phyloP scores from a whole-genome alignment of 106 monocot genomes.

The Phalaenopsis aphrodite region DNA sequence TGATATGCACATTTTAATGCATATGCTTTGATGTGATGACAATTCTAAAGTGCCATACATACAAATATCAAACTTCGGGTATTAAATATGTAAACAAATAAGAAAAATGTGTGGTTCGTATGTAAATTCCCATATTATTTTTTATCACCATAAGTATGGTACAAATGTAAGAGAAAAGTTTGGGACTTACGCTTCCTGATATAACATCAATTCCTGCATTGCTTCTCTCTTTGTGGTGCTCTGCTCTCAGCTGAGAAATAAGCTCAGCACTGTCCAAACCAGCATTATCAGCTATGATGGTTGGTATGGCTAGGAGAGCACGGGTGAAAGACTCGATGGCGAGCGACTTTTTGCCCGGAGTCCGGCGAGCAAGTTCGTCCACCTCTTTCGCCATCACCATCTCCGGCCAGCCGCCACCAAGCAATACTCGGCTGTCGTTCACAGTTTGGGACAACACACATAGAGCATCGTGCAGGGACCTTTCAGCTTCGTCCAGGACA shows the following conservation, averaged over 20 bases:
- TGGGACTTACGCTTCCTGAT: slow-evolving; percentile 57
- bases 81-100: too few relatives aligned
- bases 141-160: background rate
- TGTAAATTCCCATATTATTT: too few relatives aligned
- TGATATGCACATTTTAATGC: too few relatives aligned
- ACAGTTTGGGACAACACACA: slow-evolving; percentile 96
- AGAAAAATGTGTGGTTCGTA: too few relatives aligned
- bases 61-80: too few relatives aligned
- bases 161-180: background rate
- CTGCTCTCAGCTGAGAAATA: slow-evolving; percentile 88
- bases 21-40: too few relatives aligned
- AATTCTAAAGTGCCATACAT: too few relatives aligned
- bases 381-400: slow-evolving; percentile 92
- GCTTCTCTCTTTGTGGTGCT: slow-evolving; percentile 68
- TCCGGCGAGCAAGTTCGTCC: slow-evolving; percentile 78
- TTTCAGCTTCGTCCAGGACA: slow-evolving; percentile 96
- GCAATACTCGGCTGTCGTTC: slow-evolving; percentile 77
- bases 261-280: slow-evolving; percentile 92
- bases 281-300: slow-evolving; percentile 92
- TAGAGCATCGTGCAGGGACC: slow-evolving; percentile 90
- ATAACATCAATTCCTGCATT: slow-evolving; percentile 84
- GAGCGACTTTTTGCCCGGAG: slow-evolving; percentile 92
- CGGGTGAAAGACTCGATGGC: slow-evolving; percentile 93
- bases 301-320: slow-evolving; percentile 79
- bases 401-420: slow-evolving; percentile 98